Percentiles rank a stretch among this genome's conserved stretches.
Conservation (phyloP, 2,329 filamentous ascomycete species). For the Neofusicoccum umdonicola region DNA sequence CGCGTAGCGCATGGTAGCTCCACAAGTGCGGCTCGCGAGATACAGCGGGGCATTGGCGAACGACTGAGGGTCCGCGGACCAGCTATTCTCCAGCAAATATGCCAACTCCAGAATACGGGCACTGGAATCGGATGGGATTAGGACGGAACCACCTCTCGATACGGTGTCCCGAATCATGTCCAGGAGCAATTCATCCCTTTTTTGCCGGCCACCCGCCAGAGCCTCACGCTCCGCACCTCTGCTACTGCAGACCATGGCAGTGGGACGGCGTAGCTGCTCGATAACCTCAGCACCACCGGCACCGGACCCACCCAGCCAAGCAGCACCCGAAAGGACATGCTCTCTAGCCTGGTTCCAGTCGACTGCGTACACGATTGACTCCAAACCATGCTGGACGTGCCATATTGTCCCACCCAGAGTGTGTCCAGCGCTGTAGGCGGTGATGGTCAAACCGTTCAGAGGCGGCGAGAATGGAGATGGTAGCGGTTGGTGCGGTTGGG, state of each 20-base stretch:
- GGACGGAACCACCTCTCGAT: slow-evolving; percentile 78
- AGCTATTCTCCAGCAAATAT: slow-evolving; percentile 89
- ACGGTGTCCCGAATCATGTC: slow-evolving; percentile 78
- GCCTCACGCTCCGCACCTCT: slow-evolving; percentile 71
- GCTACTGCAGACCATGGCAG: slow-evolving; percentile 88
- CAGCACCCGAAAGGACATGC: slow-evolving; percentile 88
- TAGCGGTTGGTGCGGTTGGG: slow-evolving; percentile 87
- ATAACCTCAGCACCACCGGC: slow-evolving; percentile 85
- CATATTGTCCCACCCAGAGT: slow-evolving; percentile 96
- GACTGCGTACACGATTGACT: slow-evolving; percentile 95
- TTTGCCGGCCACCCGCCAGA: slow-evolving; percentile 70
- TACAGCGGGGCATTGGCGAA: slow-evolving; percentile 59
- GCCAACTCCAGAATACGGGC: slow-evolving; percentile 90
- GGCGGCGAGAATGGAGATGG: slow-evolving; percentile 85
- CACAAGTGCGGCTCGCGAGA: slow-evolving; percentile 80
- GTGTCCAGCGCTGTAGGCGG: slow-evolving; percentile 94
- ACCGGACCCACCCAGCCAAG: slow-evolving; percentile 83
- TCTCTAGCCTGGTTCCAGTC: slow-evolving; percentile 99
- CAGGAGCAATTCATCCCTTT: slow-evolving; percentile 80
- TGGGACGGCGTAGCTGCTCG: slow-evolving; percentile 88
- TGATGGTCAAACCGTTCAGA: slow-evolving; percentile 87
- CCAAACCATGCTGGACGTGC: slow-evolving; percentile 95
- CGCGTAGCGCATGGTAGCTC: slow-evolving; percentile 85
- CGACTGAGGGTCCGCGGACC: slow-evolving; percentile 55
- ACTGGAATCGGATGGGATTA: slow-evolving; percentile 93